phyloP scores from a whole-genome alignment of 257 asterid genomes.

The Solanum virginianum region DNA sequence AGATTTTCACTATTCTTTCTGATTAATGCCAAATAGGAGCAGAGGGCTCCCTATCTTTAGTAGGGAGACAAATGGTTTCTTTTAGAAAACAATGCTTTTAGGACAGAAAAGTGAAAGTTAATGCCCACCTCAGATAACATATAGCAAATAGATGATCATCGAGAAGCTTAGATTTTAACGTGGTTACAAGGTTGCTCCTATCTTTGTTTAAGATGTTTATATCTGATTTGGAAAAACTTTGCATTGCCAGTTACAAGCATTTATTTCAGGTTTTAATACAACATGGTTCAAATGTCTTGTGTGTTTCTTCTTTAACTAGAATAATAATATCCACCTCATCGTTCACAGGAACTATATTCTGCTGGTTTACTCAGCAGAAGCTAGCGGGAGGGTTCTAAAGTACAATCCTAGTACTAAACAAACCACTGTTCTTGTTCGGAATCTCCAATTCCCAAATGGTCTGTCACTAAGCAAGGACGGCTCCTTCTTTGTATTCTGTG shows the following conservation, averaged over 20 bases:
- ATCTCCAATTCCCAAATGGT: conserved; percentile 84
- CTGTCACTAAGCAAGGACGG: conserved; percentile 80
- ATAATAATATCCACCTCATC: not conserved
- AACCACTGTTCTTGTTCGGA: conserved; percentile 59
- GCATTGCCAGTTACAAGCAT: not conserved
- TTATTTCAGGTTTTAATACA: not conserved
- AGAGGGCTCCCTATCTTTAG: not conserved
- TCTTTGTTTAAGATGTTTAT: not conserved
- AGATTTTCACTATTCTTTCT: not conserved
- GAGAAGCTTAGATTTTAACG: not conserved
- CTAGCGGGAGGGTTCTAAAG: conserved; percentile 79
- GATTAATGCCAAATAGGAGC: not conserved
- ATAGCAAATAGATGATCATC: not conserved
- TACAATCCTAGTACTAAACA: conserved; percentile 52
- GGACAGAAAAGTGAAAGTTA: not conserved
- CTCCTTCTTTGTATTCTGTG: conserved; percentile 72
- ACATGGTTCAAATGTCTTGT: not conserved
- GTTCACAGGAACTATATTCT: conserved; percentile 65
- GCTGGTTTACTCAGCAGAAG: conserved; percentile 63
- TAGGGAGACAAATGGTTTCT: not conserved
- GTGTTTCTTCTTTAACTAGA: not conserved
- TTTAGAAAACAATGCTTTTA: not conserved
- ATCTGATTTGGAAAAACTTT: not conserved
- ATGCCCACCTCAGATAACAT: not conserved
- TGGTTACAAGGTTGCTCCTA: not conserved